Base-by-base conservation (phyloP, 2,329 filamentous ascomycete genomes). In the Dendryphion nanum region DNA sequence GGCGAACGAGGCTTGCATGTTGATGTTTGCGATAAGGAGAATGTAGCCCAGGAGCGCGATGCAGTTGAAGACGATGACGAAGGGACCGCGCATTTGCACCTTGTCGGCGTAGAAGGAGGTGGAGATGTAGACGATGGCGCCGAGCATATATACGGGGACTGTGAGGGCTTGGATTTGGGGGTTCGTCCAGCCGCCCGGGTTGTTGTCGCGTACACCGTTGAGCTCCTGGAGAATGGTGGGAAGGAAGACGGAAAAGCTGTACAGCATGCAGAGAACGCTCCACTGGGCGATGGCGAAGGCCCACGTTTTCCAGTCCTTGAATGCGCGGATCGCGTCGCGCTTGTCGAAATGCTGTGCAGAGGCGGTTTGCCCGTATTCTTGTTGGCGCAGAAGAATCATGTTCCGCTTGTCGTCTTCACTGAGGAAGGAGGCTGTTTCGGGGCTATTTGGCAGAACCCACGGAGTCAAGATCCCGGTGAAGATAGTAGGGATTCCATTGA, bases 291-390 rank as follows among this genome's bases (percentile, higher is more conserved):
- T 28, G 7, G 33, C 12, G 13, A 43, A 58, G 4, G 47, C 47
- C 29, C 51, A 60, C 2, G 48, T 51, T 35, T 59, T 61, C 56
- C 53, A 58, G 41, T 61, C 57, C 50, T 52, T 50, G 30, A 74
- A 65, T 12, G 73, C 76, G 20, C 65, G 65, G 59, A 72, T 74
- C 29, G 75, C 69, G 6, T 75, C 67, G 38, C 63, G 68, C 39
- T 66, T 60, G 2, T 72, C 66, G 21, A 66, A 54, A 35, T 67
- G 64, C 43, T 77, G 70, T 1, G 78, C 64, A 2, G 66, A 66
- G 46, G 37, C 67, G 52, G 56, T 75, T 67, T 45, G 68, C 47
- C 10, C 69, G 12, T 58, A 18, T 64, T 68, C 61, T 72, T 67
- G 50, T 76, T 53, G 39, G 26, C 51, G 29, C 10, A 30, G 29